These are phyloP conservation scores for Rubia tinctorum DNA, from an alignment of 305 asterid genomes.

Conservation along the genomic window DNA sequence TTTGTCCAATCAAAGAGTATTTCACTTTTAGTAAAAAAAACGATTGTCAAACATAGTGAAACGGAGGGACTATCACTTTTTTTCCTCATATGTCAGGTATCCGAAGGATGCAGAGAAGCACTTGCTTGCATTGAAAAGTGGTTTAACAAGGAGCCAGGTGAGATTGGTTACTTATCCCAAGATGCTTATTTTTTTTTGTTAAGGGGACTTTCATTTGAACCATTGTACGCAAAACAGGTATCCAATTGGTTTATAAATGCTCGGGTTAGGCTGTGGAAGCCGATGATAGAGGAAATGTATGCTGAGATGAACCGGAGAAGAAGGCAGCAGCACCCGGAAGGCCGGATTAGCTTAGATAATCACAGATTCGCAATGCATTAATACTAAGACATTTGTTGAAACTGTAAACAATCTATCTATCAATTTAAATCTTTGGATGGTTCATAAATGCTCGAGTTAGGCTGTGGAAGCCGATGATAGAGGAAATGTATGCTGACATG, in stretches of 20 bases:
- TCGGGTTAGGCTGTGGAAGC: slow-evolving; percentile 86
- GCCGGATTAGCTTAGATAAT: slow-evolving; percentile 31
- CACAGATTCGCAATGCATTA: slow-evolving; percentile 38
- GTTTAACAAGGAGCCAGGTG: slow-evolving; percentile 92
- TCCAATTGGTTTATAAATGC: slow-evolving; percentile 92
- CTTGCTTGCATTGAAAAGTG: slow-evolving; percentile 88
- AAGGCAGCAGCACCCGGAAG: slow-evolving; percentile 29
- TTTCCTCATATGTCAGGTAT: no score
- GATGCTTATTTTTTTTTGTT: not conserved
- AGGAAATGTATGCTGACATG: slow-evolving; percentile 89
- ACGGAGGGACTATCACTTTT: not conserved
- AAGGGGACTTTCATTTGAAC: not conserved
- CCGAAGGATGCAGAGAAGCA: slow-evolving; percentile 97
- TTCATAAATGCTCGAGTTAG: slow-evolving; percentile 87
- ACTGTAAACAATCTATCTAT: not conserved
- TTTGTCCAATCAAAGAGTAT: not conserved
- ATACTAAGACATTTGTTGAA: not conserved
- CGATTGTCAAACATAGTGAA: no score
- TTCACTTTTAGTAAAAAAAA: no score
- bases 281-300: slow-evolving; percentile 91
- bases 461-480: slow-evolving; percentile 91
- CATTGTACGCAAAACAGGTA: slow-evolving; percentile 36
- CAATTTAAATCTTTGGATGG: slow-evolving; percentile 33
- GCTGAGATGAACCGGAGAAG: slow-evolving; percentile 69
- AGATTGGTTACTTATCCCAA: not conserved